phyloP scores from a whole-genome alignment of 352 stramenopile species.

The Pythium myriotylum region DNA sequence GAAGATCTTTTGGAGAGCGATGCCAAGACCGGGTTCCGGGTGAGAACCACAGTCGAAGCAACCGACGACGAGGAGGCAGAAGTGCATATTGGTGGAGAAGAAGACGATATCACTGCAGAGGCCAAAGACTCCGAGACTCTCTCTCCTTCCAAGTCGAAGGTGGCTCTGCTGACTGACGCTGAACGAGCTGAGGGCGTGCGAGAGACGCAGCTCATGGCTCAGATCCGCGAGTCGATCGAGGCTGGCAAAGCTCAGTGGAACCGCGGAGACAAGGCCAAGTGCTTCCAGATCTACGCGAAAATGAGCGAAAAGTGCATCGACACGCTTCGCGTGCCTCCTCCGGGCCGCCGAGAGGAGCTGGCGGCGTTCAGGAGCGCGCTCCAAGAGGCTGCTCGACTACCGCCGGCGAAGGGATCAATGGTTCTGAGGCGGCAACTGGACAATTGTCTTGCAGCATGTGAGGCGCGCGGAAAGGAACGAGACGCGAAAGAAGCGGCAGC shows the following conservation, averaged over 20 bases:
- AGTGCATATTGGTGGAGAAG: constrained; percentile 16
- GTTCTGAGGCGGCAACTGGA: constrained; percentile 70
- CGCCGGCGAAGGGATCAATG: constrained; percentile 58
- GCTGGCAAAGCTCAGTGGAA: constrained; percentile 76
- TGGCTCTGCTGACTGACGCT: constrained; percentile 12
- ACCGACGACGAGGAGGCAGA: constrained; percentile 31
- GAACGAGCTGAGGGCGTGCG: constrained; percentile 40
- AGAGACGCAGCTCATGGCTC: constrained; percentile 49
- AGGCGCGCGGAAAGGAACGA: constrained; percentile 34
- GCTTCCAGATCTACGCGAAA: constrained; percentile 65
- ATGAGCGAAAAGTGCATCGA: constrained; percentile 47
- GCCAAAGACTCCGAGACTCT: no score
- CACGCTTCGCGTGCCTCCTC: constrained; percentile 38
- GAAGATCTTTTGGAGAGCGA: constrained; percentile 13
- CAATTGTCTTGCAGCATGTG: constrained; percentile 43
- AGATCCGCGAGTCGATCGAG: constrained; percentile 55
- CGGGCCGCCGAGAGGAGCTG: constrained; percentile 36
- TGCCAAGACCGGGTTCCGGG: background rate
- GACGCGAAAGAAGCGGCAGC: constrained; percentile 29
- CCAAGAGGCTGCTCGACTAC: constrained; percentile 47
- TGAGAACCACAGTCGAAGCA: background rate
- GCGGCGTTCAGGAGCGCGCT: constrained; percentile 40
- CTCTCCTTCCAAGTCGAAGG: constrained; percentile 5
- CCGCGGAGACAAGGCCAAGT: constrained; percentile 72
- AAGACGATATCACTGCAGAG: constrained; percentile 17